Base-by-base conservation (phyloP, 169 alveolate genomes). In the Cryptosporidium meleagridis region DNA sequence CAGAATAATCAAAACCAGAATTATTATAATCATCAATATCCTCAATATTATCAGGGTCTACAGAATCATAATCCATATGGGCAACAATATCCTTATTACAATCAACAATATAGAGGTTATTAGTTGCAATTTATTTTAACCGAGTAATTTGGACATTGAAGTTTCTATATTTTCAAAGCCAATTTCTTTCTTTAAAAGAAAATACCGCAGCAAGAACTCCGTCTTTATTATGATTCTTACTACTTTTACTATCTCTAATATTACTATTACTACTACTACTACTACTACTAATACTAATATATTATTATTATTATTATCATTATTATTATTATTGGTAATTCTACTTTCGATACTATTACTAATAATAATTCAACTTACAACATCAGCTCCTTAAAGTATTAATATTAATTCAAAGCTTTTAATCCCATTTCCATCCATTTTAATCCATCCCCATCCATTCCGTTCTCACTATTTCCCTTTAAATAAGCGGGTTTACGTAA, bases 21-120 rank as follows among this genome's bases (percentile, higher is more conserved):
- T 80, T 8, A 9, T 12, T 44, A 62, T 51, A 18, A 44, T 31
- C 48, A 61, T n/a, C 48, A 41, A 41, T 26, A 65, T 53, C 51
- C 44, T 29, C 59, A 59, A 7, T 48, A 80, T 48, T 51, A 67
- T 45, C 89, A 80, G 44, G 14, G 29, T 9, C 89, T n/a, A 16
- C 75, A 59, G n/a, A 23, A 21, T 18, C 45, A 59, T 39, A 12
- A 21, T 33, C 45, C 33, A 55, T 33, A 48, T 14, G 26, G 58
- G 26, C 86, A 41, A 10, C 69, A 23, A 7, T 21, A 65, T 80
- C 75, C 89, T 33, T 62, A 73, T 52, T 73, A 73, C 45, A 48
- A 12, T 48, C 86, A 62, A 39, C 75, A 80, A n/a, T 80, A 80
- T 48, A 59, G 89, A 62, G 89, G 89, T 23, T 80, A 80, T 31